Evolutionary conservation across 1,284 basidiomycete genomes (phyloP), one percentile per base, ranked within the genome.

Genomic region (Ganoderma leucocontextum): DNA sequence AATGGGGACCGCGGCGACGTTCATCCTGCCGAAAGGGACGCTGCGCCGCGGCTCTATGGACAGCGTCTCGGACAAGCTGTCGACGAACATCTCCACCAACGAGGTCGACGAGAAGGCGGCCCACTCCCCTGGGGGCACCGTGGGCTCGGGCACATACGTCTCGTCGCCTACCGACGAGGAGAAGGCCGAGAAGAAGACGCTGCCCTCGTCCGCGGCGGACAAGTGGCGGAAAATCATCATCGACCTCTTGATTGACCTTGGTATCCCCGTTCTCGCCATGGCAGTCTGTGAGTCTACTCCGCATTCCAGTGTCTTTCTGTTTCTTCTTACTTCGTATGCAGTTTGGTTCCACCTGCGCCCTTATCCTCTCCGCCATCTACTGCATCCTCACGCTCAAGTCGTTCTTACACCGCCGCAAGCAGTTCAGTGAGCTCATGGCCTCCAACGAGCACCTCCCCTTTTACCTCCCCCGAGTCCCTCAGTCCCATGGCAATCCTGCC

Each of bases 221-320:
- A 79, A 78, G 65, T 75, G 78, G 12, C 78, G 78, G 13, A 75
- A 66, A 4, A 70, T 81, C 35, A 70, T 80, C 1, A 70, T 79
- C 29, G 84, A 85, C 68, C 72, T 82, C 2, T 68, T 75, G 25
- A 78, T 82, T 66, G 80, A 79, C 1, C 42, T 84, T 8, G 79
- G 76, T 1, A 67, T 84, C 52, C 84, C 85, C 0, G 63, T 82
- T 25, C 15, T 84, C 33, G 62, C 78, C 15, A 79, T 85, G 69
- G 62, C 65, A 12, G 59, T 82, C 12, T 71, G 84, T 86, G 62
- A 70, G 82, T 77, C 41, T 9, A 41, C 15, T n/a, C 29, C 44
- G 36, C 25, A 19, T 7, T 22, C 10, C 7, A 22, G 10, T n/a
- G 1, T 44, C 17, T 47, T 70, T 22, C 8, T n/a, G 2, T 36